These are phyloP conservation scores for Aegilops sharonensis DNA, from an alignment of 176 grass and related monocot genomes.

Conservation along the genomic window DNA sequence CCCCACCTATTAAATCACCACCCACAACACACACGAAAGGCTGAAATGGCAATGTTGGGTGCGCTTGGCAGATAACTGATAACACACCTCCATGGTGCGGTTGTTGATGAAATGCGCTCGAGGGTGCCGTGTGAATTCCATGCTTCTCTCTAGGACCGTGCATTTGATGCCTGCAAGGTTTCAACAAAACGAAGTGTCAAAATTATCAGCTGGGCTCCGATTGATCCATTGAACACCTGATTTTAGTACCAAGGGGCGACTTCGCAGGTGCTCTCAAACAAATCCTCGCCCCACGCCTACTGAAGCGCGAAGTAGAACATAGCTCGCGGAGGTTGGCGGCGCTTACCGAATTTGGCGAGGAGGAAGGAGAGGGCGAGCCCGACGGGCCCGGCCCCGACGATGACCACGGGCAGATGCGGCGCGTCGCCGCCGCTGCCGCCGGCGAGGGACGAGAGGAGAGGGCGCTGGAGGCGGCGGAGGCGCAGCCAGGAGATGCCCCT, in stretches of 20 bases:
- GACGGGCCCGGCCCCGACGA: conserved; percentile 90
- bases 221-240: background rate
- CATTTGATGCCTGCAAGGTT: conserved; percentile 65
- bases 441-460: conserved; percentile 26
- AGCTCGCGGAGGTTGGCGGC: background rate
- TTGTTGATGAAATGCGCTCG: conserved; percentile 98
- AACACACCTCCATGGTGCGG: conserved; percentile 87
- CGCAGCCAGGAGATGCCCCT: background rate
- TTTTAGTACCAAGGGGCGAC: background rate
- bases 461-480: background rate
- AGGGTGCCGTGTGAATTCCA: conserved; percentile 67
- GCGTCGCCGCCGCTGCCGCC: background rate
- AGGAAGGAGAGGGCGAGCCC: conserved; percentile 91
- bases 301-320: background rate
- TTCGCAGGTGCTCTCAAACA: background rate
- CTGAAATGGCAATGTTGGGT: background rate
- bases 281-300: background rate
- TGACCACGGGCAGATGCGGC: conserved; percentile 73
- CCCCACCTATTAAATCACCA: background rate
- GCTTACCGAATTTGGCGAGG: conserved; percentile 81
- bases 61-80: background rate
- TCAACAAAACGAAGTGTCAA: background rate
- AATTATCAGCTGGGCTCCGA: background rate
- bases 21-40: background rate
- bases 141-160: conserved; percentile 65